These are phyloP conservation scores for Talaromyces stipitatus DNA, from an alignment of 495 filamentous ascomycete species.

Conservation along the genomic window DNA sequence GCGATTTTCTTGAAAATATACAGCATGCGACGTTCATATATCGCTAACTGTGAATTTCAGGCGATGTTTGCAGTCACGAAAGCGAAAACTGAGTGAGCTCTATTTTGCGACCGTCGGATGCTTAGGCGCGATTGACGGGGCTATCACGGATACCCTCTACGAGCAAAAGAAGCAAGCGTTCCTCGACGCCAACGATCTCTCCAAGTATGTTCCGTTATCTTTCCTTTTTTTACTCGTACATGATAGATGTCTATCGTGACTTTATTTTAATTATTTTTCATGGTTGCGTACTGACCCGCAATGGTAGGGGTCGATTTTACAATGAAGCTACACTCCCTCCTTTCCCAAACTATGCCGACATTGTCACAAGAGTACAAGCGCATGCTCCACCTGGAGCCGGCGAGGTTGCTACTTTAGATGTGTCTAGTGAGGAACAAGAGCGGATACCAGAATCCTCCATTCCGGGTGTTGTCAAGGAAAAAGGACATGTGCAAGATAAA, in stretches of 20 bases:
- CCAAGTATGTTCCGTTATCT: slow-evolving; percentile 52
- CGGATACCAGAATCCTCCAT: background rate
- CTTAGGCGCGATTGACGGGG: slow-evolving; percentile 44
- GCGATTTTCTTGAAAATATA: slow-evolving; percentile 10
- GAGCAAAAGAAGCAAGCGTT: slow-evolving; percentile 50
- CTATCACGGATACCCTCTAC: slow-evolving; percentile 45
- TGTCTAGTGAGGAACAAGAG: background rate
- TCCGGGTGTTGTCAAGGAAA: background rate
- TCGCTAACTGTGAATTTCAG: slow-evolving; percentile 43
- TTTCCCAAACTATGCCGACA: slow-evolving; percentile 38
- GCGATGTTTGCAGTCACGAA: slow-evolving; percentile 67
- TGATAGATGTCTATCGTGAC: slow-evolving; percentile 9
- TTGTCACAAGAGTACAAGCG: slow-evolving; percentile 16
- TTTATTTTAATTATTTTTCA: background rate
- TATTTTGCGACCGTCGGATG: slow-evolving; percentile 50
- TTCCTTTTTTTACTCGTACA: slow-evolving; percentile 11
- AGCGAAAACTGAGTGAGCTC: slow-evolving; percentile 77
- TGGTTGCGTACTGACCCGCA: background rate
- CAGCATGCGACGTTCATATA: slow-evolving; percentile 11
- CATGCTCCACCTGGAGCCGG: slow-evolving; percentile 18
- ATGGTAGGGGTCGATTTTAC: slow-evolving; percentile 59
- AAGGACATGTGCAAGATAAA: background rate
- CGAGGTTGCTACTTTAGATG: slow-evolving; percentile 3
- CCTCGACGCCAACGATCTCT: slow-evolving; percentile 65
- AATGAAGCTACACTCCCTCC: slow-evolving; percentile 63